These are phyloP conservation scores for Diaporthe batatas DNA, from an alignment of 2,329 filamentous ascomycete genomes.

Conservation along the genomic window DNA sequence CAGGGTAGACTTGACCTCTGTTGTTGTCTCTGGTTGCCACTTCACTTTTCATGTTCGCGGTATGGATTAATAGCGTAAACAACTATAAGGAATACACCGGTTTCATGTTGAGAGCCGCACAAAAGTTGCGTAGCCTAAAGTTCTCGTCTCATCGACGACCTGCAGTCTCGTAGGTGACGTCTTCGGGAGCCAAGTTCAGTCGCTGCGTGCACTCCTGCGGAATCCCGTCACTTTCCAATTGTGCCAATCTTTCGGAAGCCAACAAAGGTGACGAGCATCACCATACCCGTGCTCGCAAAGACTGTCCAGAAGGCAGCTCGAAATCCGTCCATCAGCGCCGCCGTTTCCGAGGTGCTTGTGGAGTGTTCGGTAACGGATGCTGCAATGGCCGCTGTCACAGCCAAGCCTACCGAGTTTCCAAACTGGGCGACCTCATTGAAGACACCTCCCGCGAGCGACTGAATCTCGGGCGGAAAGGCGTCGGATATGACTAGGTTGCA, in stretches of 20 bases:
- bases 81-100: background rate
- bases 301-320: constrained; percentile 66
- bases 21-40: background rate
- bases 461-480: constrained; percentile 65
- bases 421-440: constrained; percentile 72
- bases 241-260: constrained; percentile 55
- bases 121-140: too few relatives aligned
- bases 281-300: constrained; percentile 59
- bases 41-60: background rate
- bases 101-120: too few relatives aligned
- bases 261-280: constrained; percentile 54
- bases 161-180: background rate
- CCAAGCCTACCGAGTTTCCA: constrained; percentile 66
- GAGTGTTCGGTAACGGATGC: constrained; percentile 58
- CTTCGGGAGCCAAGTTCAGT: background rate
- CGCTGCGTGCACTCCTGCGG: rapidly evolving
- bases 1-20: background rate
- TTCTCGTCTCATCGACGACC: background rate
- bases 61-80: background rate
- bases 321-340: constrained; percentile 64
- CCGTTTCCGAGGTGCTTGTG: constrained; percentile 42
- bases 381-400: constrained; percentile 63
- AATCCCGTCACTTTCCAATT: background rate
- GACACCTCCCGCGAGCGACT: constrained; percentile 70
- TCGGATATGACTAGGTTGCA: constrained; percentile 67